phyloP scores from a whole-genome alignment of 257 asterid genomes.

The Nicotiana undulata region DNA sequence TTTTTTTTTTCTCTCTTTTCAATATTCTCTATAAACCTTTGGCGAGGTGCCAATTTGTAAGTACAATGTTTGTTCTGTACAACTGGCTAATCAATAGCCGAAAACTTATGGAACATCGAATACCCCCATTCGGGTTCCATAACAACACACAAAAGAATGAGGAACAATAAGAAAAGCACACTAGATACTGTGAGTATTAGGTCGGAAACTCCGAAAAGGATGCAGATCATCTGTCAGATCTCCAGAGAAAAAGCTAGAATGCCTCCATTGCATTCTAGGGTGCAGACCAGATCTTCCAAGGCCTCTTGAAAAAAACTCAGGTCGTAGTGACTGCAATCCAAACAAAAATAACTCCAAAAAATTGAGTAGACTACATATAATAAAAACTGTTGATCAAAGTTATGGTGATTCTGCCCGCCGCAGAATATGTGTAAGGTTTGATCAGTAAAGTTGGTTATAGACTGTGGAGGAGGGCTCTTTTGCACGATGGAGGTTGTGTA shows the following conservation, averaged over 20 bases:
- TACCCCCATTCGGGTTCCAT: slow-evolving; percentile 52
- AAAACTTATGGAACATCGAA: slow-evolving; percentile 37
- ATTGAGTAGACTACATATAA: slow-evolving; percentile 27
- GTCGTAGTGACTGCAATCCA: slow-evolving; percentile 61
- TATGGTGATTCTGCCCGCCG: slow-evolving; percentile 27
- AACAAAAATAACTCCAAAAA: slow-evolving; percentile 36
- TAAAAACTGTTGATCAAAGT: slow-evolving; percentile 26
- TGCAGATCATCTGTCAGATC: slow-evolving; percentile 54
- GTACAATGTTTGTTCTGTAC: slow-evolving; percentile 71
- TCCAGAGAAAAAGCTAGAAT: slow-evolving; percentile 39
- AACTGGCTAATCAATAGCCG: slow-evolving; percentile 63
- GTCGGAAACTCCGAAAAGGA: slow-evolving; percentile 31
- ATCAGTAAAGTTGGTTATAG: slow-evolving; percentile 45
- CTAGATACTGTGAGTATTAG: slow-evolving; percentile 38
- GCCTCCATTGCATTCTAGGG: slow-evolving; percentile 63
- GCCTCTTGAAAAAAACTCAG: slow-evolving; percentile 66
- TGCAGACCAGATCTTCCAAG: slow-evolving; percentile 60
- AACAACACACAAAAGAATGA: slow-evolving; percentile 57
- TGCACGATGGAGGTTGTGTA: slow-evolving; percentile 84
- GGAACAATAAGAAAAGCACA: slow-evolving; percentile 36
- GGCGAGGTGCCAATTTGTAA: slow-evolving; percentile 84
- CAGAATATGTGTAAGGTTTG: slow-evolving; percentile 17
- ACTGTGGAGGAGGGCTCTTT: slow-evolving; percentile 95
- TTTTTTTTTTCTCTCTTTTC: slow-evolving; percentile 17
- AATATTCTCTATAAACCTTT: slow-evolving; percentile 42